Evolutionary conservation across 805 yeast species (phyloP).

Genomic region (Myxozyma vanderwaltii): DNA sequence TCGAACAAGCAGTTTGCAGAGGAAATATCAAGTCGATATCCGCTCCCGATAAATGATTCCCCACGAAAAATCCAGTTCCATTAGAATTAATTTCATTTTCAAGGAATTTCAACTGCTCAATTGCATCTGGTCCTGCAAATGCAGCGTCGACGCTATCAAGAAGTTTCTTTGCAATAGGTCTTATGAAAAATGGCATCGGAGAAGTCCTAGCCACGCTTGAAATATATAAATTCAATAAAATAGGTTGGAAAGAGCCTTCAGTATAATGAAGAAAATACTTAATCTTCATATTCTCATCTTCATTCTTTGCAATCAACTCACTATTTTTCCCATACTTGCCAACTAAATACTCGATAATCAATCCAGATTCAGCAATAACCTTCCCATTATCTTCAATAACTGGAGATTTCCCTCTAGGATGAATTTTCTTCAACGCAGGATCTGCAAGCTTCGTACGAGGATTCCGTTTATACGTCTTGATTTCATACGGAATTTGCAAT

Average conservation of each 20-base stretch:
- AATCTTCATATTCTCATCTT: constrained; percentile 48
- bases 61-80: constrained; percentile 58
- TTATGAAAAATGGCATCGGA: constrained; percentile 50
- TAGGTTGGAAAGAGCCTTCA: constrained; percentile 65
- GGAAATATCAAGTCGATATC: constrained; percentile 62
- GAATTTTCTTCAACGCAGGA: constrained; percentile 52
- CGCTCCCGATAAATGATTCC: constrained; percentile 60
- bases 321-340: constrained; percentile 50
- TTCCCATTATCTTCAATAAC: constrained; percentile 52
- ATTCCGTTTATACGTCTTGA: constrained; percentile 56
- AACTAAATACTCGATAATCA: constrained; percentile 56
- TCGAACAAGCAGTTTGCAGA: constrained; percentile 26
- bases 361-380: constrained; percentile 61
- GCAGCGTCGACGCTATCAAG: constrained; percentile 52
- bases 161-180: constrained; percentile 49
- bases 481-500: constrained; percentile 55
- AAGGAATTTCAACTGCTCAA: constrained; percentile 46
- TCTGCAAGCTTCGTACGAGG: constrained; percentile 53
- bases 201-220: not conserved
- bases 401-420: constrained; percentile 68
- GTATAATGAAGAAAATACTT: constrained; percentile 57
- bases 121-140: constrained; percentile 54
- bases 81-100: constrained; percentile 49
- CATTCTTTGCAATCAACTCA: constrained; percentile 31
- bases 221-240: constrained; percentile 45